Conservation (phyloP, 306 rosid species). For the barrel medic (Medicago truncatula) region MtrunA17r5.0-ANR NC_053045.1:8941501-8942000, state of each 20-base stretch:
- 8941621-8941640: constrained; percentile 67
- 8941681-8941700: constrained; percentile 68
- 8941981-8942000: too few species aligned
- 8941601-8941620: constrained; percentile 82
- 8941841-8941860: constrained; percentile 95
- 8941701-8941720: constrained; percentile 90
- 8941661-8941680: constrained; percentile 58
- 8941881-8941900: constrained; percentile 88
- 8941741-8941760: constrained; percentile 97
- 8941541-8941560: constrained; percentile 82
- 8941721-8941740: constrained; percentile 89
- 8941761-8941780: constrained; percentile 40
- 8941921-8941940: constrained; percentile 18
- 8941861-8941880: constrained; percentile 77
- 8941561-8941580: constrained; percentile 86
- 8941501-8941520: constrained; percentile 25
- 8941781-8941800: constrained; percentile 31
- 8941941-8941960: constrained; percentile 1
- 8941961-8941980: too few species aligned
- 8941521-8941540: constrained; percentile 81
- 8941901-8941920: constrained; percentile 91
- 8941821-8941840: constrained; percentile 41
- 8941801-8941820: constrained; percentile 30
- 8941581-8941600: constrained; percentile 89
- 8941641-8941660: constrained; percentile 52